A percentile compares a stretch with the other conserved stretches of the same genome.
phyloP scores from a whole-genome alignment of 2,329 filamentous ascomycete genomes.

The Elsinoe arachidis region DNA sequence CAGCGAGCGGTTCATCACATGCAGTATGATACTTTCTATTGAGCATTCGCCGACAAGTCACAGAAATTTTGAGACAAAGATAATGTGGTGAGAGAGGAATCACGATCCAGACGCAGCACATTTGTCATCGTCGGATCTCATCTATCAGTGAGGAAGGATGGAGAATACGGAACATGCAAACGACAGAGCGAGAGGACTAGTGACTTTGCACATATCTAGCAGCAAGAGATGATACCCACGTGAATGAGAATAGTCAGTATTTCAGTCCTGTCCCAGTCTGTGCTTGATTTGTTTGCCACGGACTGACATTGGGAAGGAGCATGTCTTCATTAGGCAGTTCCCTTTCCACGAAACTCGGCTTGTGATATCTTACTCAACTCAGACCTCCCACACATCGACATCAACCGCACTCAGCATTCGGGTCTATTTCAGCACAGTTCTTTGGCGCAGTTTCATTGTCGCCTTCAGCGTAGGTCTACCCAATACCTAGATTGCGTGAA shows the following conservation, averaged over 20 bases:
- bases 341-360: neutral
- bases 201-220: neutral
- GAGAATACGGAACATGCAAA: neutral
- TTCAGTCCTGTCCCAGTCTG: neutral
- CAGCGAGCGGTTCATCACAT: neutral
- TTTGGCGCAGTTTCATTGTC: too few species aligned
- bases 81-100: neutral
- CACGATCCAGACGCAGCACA: neutral
- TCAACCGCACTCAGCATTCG: too few species aligned
- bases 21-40: neutral
- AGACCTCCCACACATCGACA: neutral
- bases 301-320: neutral
- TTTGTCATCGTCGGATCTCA: neutral
- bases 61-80: slow-evolving; percentile 9
- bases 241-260: neutral
- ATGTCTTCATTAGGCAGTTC: neutral
- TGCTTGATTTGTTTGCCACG: neutral
- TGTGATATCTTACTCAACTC: neutral
- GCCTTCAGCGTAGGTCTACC: too few species aligned
- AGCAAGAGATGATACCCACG: slow-evolving; percentile 8
- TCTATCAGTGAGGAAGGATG: neutral
- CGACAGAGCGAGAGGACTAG: neutral
- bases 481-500: too few species aligned
- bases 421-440: too few species aligned
- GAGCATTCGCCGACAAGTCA: slow-evolving; percentile 5